Evolutionary conservation across 2,329 filamentous ascomycete genomes (phyloP).

Genomic region (Calonectria hawksworthii): DNA sequence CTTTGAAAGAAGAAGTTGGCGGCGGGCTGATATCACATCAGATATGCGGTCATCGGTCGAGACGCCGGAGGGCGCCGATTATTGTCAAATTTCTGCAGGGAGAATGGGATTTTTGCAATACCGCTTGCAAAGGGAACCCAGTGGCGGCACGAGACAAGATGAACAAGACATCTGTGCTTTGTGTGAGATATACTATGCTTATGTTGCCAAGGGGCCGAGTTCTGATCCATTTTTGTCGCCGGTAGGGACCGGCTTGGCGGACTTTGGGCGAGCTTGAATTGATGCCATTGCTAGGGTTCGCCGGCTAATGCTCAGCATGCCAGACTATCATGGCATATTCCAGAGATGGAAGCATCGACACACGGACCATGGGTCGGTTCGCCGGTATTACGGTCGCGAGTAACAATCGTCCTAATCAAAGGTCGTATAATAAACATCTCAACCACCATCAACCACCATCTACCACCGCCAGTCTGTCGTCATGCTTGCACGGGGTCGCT

Average conservation of each 20-base stretch:
- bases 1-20: not conserved
- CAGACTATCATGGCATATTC: not conserved
- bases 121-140: not conserved
- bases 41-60: constrained; percentile 28
- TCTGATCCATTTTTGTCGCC: constrained; percentile 5
- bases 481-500: constrained; percentile 31
- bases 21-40: constrained; percentile 35
- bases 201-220: constrained; percentile 17
- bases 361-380: constrained; percentile 30
- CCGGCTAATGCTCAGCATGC: not conserved
- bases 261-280: constrained; percentile 19
- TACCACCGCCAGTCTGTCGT: constrained; percentile 37
- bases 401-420: not conserved
- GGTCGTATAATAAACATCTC: not conserved
- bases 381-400: constrained; percentile 28
- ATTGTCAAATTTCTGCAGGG: constrained; percentile 15
- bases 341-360: constrained; percentile 11
- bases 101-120: not conserved
- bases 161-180: constrained; percentile 9
- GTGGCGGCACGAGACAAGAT: not conserved
- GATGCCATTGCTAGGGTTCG: not conserved
- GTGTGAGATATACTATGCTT: not conserved
- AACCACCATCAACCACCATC: constrained; percentile 14
- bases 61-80: constrained; percentile 35
- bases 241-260: constrained; percentile 16